A percentile compares a stretch with the other conserved stretches of the same genome.
These are phyloP conservation scores for Pestalotiopsis sp. DNA, from an alignment of 2,329 filamentous ascomycete genomes.

Conservation along the genomic window DNA sequence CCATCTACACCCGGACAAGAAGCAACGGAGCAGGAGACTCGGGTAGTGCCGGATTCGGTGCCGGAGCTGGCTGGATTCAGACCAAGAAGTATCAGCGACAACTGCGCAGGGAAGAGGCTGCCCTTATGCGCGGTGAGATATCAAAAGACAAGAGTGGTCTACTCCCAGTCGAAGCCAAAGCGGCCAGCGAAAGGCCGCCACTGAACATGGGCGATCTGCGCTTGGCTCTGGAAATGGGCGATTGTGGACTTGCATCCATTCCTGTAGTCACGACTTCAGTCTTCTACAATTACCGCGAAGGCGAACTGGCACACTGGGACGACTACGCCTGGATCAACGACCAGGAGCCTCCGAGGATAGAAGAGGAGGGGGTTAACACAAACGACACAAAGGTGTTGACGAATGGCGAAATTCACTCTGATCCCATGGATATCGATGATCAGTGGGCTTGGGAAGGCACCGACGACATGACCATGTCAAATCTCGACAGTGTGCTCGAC, in stretches of 20 bases:
- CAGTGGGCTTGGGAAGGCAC: constrained; percentile 63
- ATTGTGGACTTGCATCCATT: constrained; percentile 77
- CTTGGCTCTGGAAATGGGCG: constrained; percentile 74
- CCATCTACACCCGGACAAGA: constrained; percentile 65
- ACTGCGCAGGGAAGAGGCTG: constrained; percentile 75
- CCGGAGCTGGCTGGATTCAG: constrained; percentile 73
- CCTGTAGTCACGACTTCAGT: constrained; percentile 75
- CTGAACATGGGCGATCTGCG: constrained; percentile 79
- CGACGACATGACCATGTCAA: constrained; percentile 51
- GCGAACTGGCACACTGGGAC: constrained; percentile 70
- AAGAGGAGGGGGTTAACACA: constrained; percentile 35
- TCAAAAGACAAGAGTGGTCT: constrained; percentile 75
- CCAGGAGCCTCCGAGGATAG: constrained; percentile 28
- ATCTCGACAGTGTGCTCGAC: constrained; percentile 60
- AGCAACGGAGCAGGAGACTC: constrained; percentile 67
- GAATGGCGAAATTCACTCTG: constrained; percentile 51
- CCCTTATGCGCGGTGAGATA: constrained; percentile 73
- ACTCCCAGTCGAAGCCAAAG: constrained; percentile 79
- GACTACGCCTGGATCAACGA: constrained; percentile 60
- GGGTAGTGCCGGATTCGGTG: constrained; percentile 64
- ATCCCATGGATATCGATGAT: constrained; percentile 63
- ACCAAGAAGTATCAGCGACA: constrained; percentile 78
- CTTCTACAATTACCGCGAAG: constrained; percentile 72
- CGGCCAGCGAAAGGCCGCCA: constrained; percentile 70
- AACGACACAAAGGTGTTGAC: constrained; percentile 40